A percentile compares a stretch with the other conserved stretches of the same genome.
Evolutionary conservation across 2,329 filamentous ascomycete genomes (phyloP).

Genomic region (Aspergillus novoparasiticus): DNA sequence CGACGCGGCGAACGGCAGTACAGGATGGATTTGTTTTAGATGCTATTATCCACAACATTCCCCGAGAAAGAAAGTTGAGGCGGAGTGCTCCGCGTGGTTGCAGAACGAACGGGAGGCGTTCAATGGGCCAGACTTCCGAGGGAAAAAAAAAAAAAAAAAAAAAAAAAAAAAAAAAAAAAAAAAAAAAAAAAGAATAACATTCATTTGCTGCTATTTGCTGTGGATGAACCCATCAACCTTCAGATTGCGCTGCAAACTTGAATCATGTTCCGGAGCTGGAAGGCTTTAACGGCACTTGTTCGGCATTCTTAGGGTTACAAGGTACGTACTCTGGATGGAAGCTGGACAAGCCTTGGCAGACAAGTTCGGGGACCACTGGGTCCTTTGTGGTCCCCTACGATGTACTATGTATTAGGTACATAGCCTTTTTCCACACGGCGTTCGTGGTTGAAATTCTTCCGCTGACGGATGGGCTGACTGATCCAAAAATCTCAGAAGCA

Average conservation of each 20-base stretch:
- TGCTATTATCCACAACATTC: conserved; percentile 1
- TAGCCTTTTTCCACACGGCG: neutral
- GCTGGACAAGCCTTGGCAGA: neutral
- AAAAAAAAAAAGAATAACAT: neutral
- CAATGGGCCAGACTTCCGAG: neutral
- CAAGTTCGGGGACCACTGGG: neutral
- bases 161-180: neutral
- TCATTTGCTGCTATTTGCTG: neutral
- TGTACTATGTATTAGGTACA: neutral
- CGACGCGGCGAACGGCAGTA: conserved; percentile 14
- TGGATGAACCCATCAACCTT: neutral
- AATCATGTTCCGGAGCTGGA: neutral
- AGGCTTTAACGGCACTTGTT: neutral
- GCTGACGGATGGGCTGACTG: neutral
- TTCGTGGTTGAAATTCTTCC: neutral
- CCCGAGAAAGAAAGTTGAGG: conserved; percentile 5
- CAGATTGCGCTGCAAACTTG: neutral
- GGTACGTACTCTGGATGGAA: neutral
- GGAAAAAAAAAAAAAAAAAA: neutral
- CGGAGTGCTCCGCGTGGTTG: neutral
- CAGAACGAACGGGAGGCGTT: neutral
- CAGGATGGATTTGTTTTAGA: neutral
- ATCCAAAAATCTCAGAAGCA: neutral
- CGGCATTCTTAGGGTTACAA: neutral
- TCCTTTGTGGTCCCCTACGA: neutral